Conservation (phyloP, 2,329 filamentous ascomycete genomes). For the Verticillium dahliae region DNA sequence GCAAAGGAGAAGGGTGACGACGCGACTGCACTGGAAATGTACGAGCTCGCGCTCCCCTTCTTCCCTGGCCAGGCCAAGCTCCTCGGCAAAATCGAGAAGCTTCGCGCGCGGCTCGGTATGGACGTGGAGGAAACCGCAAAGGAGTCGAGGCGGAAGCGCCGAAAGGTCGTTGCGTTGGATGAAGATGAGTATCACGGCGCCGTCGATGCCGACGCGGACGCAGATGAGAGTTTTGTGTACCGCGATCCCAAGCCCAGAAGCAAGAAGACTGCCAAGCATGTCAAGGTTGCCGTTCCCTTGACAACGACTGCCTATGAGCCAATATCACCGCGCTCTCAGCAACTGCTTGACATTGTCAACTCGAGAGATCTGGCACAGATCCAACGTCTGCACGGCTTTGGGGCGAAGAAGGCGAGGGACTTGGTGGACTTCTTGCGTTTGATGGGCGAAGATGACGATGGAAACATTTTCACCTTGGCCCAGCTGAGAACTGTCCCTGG, state of each 20-base stretch:
- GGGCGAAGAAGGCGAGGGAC: constrained; percentile 62
- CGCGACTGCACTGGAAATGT: constrained; percentile 72
- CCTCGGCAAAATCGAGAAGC: constrained; percentile 59
- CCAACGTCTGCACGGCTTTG: constrained; percentile 61
- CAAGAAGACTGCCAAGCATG: constrained; percentile 15
- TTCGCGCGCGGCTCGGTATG: constrained; percentile 45
- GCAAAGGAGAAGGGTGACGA: constrained; percentile 81
- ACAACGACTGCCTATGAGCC: constrained; percentile 34
- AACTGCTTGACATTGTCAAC: constrained; percentile 66
- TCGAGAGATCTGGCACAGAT: constrained; percentile 62
- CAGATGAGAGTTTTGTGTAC: constrained; percentile 27
- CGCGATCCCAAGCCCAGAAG: background rate
- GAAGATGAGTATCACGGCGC: constrained; percentile 30
- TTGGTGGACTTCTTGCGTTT: constrained; percentile 49
- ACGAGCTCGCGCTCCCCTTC: constrained; percentile 74
- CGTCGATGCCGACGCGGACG: constrained; percentile 35
- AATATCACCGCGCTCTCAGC: constrained; percentile 49
- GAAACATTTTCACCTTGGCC: constrained; percentile 37
- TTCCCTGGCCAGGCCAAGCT: constrained; percentile 83
- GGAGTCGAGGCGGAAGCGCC: constrained; percentile 15
- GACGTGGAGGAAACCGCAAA: constrained; percentile 3
- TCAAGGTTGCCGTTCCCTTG: background rate
- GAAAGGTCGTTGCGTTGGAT: constrained; percentile 22
- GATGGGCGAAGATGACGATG: constrained; percentile 31
- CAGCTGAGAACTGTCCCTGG: constrained; percentile 50